Conservation (phyloP, 805 yeast genomes). For the Kockiozyma suomiensis region DNA sequence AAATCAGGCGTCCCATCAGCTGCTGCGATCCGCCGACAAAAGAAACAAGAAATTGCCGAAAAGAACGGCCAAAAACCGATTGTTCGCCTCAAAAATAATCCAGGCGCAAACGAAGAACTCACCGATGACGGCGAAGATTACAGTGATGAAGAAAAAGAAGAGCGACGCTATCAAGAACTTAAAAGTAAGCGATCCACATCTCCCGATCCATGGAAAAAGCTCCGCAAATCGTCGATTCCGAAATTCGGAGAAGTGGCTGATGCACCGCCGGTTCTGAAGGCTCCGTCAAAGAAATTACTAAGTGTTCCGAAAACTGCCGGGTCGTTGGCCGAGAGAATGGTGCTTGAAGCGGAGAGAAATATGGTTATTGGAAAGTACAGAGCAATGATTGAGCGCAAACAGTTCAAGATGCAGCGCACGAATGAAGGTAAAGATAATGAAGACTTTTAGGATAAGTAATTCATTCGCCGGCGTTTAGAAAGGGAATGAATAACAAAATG, state of each 20-base stretch:
- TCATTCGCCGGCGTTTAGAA: too few species aligned
- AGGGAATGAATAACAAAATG: not conserved
- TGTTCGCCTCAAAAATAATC: conserved; percentile 31
- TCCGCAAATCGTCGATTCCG: conserved; percentile 40
- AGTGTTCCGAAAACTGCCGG: conserved; percentile 49
- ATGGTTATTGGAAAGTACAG: conserved; percentile 44
- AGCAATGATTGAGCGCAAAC: conserved; percentile 35
- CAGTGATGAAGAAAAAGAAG: conserved; percentile 30
- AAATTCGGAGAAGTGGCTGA: conserved; percentile 49
- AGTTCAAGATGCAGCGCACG: not conserved
- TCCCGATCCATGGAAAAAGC: conserved; percentile 49
- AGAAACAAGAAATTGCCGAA: conserved; percentile 36
- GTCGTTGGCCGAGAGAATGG: conserved; percentile 44
- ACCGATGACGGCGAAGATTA: conserved; percentile 35
- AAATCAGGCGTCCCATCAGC: conserved; percentile 41
- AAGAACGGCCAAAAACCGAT: conserved; percentile 29
- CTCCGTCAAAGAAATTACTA: conserved; percentile 39
- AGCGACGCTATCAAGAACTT: conserved; percentile 35
- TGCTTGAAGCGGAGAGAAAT: conserved; percentile 45
- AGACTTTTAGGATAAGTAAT: too few species aligned
- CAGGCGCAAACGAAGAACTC: conserved; percentile 36
- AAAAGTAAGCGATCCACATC: conserved; percentile 37
- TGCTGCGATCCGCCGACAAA: conserved; percentile 33
- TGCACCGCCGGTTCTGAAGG: conserved; percentile 46
- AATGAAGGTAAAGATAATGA: conserved; percentile 3